Percentiles rank a stretch among this genome's conserved stretches.
Conservation (phyloP, 2,329 filamentous ascomycete genomes). For the Cercospora nicotianae region DNA sequence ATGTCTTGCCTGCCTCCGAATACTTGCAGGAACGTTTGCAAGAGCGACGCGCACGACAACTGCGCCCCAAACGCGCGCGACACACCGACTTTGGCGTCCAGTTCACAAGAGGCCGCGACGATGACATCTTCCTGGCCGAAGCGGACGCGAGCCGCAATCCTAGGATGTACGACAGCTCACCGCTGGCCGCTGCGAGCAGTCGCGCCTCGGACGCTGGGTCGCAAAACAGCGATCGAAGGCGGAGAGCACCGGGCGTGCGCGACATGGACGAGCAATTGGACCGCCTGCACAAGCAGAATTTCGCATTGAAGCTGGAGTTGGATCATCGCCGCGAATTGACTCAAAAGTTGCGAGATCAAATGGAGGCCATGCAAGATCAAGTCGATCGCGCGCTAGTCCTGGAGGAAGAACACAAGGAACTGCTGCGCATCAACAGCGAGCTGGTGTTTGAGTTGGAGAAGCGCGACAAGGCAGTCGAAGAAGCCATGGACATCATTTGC, state of each 20-base stretch:
- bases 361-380: conserved; percentile 58
- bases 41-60: conserved; percentile 36
- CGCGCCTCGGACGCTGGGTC: conserved; percentile 23
- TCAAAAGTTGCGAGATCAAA: conserved; percentile 57
- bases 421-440: conserved; percentile 59
- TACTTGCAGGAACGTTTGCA: conserved; percentile 40
- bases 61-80: conserved; percentile 35
- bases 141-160: conserved; percentile 29
- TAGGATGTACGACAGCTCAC: conserved; percentile 35
- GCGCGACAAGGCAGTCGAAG: conserved; percentile 68
- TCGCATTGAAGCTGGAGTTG: conserved; percentile 72
- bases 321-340: conserved; percentile 68
- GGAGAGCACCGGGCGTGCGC: conserved; percentile 57
- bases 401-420: conserved; percentile 47
- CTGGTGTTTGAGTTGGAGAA: conserved; percentile 63
- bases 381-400: conserved; percentile 43
- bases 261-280: conserved; percentile 70
- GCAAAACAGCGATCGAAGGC: conserved; percentile 22
- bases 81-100: conserved; percentile 39
- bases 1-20: conserved; percentile 35
- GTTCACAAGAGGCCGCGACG: conserved; percentile 31
- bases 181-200: conserved; percentile 23
- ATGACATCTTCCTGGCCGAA: conserved; percentile 41
- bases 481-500: conserved; percentile 70
- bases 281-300: conserved; percentile 72